phyloP scores from a whole-genome alignment of 176 grass and related monocot genomes.

The Carex kokanica region DNA sequence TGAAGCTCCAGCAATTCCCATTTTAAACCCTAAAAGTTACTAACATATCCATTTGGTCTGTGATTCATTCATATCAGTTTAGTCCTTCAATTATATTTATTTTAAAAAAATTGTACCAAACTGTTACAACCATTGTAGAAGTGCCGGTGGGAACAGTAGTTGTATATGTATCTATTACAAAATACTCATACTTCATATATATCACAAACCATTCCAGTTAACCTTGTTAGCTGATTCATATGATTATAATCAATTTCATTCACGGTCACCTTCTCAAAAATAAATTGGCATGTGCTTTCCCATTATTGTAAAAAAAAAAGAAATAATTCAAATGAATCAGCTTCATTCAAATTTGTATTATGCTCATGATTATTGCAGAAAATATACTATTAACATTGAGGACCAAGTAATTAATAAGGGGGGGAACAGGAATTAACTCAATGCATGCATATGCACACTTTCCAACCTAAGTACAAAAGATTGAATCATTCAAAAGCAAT shows the following conservation, averaged over 20 bases:
- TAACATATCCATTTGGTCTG: not conserved
- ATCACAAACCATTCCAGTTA: not conserved
- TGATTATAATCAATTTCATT: conserved; percentile 6
- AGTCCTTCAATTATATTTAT: not conserved
- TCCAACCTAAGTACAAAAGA: not conserved
- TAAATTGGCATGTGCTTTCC: not conserved
- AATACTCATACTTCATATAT: not conserved
- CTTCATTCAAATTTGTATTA: not conserved
- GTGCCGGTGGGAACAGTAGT: not conserved
- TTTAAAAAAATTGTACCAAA: not conserved
- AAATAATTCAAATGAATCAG: not conserved
- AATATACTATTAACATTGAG: not conserved
- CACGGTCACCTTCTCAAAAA: not conserved
- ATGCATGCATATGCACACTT: not conserved
- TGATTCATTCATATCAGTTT: not conserved
- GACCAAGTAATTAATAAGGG: not conserved
- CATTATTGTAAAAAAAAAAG: not conserved
- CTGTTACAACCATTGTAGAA: not conserved
- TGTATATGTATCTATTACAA: not conserved
- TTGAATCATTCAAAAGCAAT: not conserved
- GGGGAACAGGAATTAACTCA: not conserved
- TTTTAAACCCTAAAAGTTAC: not conserved
- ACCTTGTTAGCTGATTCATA: not conserved
- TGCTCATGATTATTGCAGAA: not conserved
- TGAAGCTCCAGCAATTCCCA: not conserved